phyloP scores from a whole-genome alignment of 768 basidiomycete species.

The Termitomyces sp. region DNA sequence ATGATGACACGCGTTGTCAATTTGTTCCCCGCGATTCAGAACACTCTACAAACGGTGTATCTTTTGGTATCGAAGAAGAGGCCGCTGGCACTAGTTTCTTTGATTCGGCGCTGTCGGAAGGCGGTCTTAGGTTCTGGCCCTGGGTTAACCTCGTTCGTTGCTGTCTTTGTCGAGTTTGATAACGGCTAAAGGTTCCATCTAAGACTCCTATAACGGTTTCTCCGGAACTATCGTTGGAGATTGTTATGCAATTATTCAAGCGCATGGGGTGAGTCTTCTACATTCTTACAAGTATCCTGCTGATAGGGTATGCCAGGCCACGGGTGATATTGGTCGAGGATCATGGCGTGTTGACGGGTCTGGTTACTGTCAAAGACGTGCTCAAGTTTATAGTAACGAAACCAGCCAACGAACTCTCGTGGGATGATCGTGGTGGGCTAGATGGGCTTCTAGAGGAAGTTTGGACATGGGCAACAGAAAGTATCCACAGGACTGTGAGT shows the following conservation, averaged over 20 bases:
- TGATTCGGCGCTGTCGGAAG: constrained; percentile 49
- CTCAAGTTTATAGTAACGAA: constrained; percentile 74
- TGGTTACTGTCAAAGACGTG: constrained; percentile 96
- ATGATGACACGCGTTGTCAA: constrained; percentile 62
- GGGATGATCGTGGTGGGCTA: constrained; percentile 60
- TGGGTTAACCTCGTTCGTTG: constrained; percentile 89
- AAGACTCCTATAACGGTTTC: constrained; percentile 95
- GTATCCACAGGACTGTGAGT: constrained; percentile 26
- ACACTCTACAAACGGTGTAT: constrained; percentile 44
- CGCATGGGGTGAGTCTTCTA: constrained; percentile 80
- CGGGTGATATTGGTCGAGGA: constrained; percentile 94
- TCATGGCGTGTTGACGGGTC: constrained; percentile 72
- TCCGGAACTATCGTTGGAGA: constrained; percentile 87
- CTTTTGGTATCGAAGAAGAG: constrained; percentile 63
- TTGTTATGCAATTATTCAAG: constrained; percentile 97
- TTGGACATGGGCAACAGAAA: constrained; percentile 47
- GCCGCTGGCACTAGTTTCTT: constrained; percentile 56
- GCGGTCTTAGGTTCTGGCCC: constrained; percentile 68
- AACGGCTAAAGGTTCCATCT: background rate
- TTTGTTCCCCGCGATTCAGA: constrained; percentile 58
- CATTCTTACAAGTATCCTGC: background rate
- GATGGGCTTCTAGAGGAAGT: constrained; percentile 58
- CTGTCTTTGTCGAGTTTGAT: background rate
- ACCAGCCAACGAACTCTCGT: constrained; percentile 44
- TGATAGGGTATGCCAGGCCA: constrained; percentile 47